These are phyloP conservation scores for Xylaria hypoxylon DNA, from an alignment of 2,329 filamentous ascomycete species.

Conservation along the genomic window DNA sequence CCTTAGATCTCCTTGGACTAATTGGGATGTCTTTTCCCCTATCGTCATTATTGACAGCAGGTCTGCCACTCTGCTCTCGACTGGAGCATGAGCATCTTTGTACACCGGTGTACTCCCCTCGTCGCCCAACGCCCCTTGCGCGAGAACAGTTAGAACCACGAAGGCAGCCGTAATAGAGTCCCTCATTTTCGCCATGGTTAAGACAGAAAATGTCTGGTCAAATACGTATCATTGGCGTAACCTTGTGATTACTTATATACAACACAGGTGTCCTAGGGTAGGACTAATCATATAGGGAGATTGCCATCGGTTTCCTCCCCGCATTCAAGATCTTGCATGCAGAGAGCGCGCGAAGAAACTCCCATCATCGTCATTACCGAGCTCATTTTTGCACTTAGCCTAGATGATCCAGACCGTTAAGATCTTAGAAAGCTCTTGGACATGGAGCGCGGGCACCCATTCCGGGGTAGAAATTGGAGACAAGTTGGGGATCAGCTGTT, in stretches of 20 bases:
- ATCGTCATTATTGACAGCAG: conserved; percentile 79
- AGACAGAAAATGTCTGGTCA: neutral
- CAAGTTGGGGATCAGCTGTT: conserved; percentile 35
- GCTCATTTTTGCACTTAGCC: conserved; percentile 16
- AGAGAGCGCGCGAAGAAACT: neutral
- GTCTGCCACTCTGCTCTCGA: conserved; percentile 74
- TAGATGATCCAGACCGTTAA: conserved; percentile 17
- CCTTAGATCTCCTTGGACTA: conserved; percentile 75
- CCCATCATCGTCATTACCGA: conserved; percentile 18
- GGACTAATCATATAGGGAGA: conserved; percentile 7
- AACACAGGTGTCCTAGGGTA: conserved; percentile 1
- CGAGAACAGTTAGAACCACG: conserved; percentile 37
- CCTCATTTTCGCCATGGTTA: conserved; percentile 41
- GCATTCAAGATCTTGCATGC: conserved; percentile 13
- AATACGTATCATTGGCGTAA: conserved; percentile 15
- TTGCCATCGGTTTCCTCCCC: conserved; percentile 29
- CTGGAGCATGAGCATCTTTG: conserved; percentile 70
- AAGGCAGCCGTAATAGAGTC: conserved; percentile 35
- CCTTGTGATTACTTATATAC: conserved; percentile 36
- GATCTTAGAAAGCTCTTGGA: conserved; percentile 23
- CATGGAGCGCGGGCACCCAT: conserved; percentile 11
- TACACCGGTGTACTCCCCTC: conserved; percentile 58
- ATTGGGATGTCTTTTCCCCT: conserved; percentile 77
- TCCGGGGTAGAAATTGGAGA: conserved; percentile 35
- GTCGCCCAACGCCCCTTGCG: conserved; percentile 37